Evolutionary conservation across 768 basidiomycete species (phyloP).

Genomic region (Mycena amicta): DNA sequence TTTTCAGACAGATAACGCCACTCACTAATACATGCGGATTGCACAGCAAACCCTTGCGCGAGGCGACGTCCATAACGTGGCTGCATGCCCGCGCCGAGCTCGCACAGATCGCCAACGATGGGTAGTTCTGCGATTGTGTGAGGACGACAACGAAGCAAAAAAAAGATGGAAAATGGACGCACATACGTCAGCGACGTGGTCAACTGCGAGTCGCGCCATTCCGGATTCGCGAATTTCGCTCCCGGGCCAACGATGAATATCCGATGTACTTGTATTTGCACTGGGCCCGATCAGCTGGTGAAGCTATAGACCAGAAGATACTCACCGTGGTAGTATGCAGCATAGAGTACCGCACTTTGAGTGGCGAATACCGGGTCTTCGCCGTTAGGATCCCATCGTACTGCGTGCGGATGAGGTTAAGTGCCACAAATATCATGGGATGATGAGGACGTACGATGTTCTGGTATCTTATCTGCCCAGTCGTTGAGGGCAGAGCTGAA

Average conservation of each 20-base stretch:
- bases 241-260: conserved; percentile 61
- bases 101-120: conserved; percentile 71
- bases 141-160: not conserved
- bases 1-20: conserved; percentile 7
- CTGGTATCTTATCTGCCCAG: conserved; percentile 67
- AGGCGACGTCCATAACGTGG: conserved; percentile 55
- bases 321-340: conserved; percentile 25
- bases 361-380: conserved; percentile 22
- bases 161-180: not conserved
- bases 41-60: conserved; percentile 6
- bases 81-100: conserved; percentile 69
- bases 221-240: conserved; percentile 22
- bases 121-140: conserved; percentile 34
- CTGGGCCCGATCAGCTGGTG: not conserved
- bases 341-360: conserved; percentile 27
- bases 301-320: not conserved
- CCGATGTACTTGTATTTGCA: conserved; percentile 66
- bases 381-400: conserved; percentile 32
- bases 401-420: no score
- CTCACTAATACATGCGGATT: conserved; percentile 17
- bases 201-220: not conserved
- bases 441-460: conserved; percentile 45
- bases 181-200: not conserved
- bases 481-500: conserved; percentile 53
- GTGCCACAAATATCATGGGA: not conserved